phyloP scores from a whole-genome alignment of 2,329 filamentous ascomycete genomes.

The Aspergillus fructus region DNA sequence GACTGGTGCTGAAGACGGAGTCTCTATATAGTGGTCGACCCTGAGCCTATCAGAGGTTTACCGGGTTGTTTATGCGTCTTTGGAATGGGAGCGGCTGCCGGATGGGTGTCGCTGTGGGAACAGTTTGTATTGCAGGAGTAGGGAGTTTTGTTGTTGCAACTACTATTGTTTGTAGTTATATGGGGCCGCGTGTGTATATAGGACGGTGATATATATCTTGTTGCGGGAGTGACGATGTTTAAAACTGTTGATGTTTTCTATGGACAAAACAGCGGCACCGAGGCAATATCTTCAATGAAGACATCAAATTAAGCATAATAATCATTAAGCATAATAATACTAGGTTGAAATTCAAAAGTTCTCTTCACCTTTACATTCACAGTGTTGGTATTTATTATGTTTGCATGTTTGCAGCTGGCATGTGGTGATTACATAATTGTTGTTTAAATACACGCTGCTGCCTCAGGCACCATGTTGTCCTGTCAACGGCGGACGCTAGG shows the following conservation, averaged over 20 bases:
- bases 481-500: constrained; percentile 38
- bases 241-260: too few species aligned
- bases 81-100: not conserved
- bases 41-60: not conserved
- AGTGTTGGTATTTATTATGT: constrained; percentile 11
- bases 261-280: too few species aligned
- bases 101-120: constrained; percentile 1
- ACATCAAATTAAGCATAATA: too few species aligned
- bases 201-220: too few species aligned
- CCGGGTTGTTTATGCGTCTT: not conserved
- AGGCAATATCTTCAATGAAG: too few species aligned
- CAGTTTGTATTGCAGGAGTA: not conserved
- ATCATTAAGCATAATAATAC: too few species aligned
- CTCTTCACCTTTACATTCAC: too few species aligned
- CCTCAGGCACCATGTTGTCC: constrained; percentile 38
- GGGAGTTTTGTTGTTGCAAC: not conserved
- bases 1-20: not conserved
- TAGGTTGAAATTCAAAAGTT: too few species aligned
- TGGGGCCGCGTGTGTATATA: too few species aligned
- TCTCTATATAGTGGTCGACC: not conserved
- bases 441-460: not conserved
- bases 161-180: too few species aligned
- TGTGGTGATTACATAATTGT: constrained; percentile 14
- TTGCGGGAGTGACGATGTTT: too few species aligned
- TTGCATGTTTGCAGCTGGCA: constrained; percentile 10